Base-by-base conservation (phyloP, 495 filamentous ascomycete species). In the Hypoxylon lenormandii region DNA sequence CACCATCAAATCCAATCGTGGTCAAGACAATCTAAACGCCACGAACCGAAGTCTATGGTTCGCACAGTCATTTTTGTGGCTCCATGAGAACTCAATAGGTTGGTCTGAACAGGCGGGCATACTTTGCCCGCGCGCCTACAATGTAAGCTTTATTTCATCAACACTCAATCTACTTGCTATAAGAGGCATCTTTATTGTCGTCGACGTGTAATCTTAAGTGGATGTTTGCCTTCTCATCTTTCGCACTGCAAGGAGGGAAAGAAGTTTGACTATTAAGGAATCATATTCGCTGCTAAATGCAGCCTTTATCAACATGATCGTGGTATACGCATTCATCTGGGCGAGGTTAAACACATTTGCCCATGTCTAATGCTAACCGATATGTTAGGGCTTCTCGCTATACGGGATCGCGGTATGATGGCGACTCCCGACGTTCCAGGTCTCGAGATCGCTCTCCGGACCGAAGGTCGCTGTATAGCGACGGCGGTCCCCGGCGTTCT, bases 401-500 rank as follows among this genome's bases (percentile, higher is more conserved):
- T 65, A 57, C 67, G 18, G 79, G 77, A 43, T 78, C 78, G 54
- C 69, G 78, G 36, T 84, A 83, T 64, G 81, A 83, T 58, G 74
- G 76, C 66, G 81, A 82, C 36, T 72, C 74, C 26, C 79, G 81
- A 22, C 82, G 82, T 62, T 84, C 82, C 23, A 82, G 85, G 47
- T 82, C 84, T 45, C 78, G 87, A 64, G 87, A 89, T 56, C 79
- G 87, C 45, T 89, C 88, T 0, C 87, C 87, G 13, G 88, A 89
- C 61, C 69, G 86, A 15, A 72, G 60, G 15, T 79, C 78, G 2
- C 75, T 84, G 40, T 86, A 84, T 60, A 78, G 80, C 51, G 83
- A 84, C 47, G 77, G 78, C 18, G 81, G 82, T 52, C 80, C 81
- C 18, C 74, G 82, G 12, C 80, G 83, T 48, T 81, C 81, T 15